Evolutionary conservation across 768 basidiomycete genomes (phyloP), one percentile per base, ranked within the genome.

Genomic region (Auricularia heimuer): DNA sequence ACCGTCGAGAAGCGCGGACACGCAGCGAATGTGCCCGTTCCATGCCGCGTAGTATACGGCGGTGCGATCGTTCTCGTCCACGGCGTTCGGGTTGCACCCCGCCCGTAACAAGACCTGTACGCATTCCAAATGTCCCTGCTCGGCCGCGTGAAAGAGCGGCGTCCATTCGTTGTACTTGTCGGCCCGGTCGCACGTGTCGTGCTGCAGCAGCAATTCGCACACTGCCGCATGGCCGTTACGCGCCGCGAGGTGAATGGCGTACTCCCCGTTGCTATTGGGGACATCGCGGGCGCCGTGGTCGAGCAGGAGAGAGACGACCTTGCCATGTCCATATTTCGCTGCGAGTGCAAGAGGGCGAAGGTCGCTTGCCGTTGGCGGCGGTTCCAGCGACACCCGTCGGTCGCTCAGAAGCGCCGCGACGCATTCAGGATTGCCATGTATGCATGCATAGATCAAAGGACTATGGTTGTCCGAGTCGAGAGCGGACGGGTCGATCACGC

Each of bases 81-180:
- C 79, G 44, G 82, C 81, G 70, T 87, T 81, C n/a, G 90, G 84
- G 62, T 88, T 83, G 67, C 87, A 84, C 4, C 92, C 89, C 4
- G 90, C 92, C 60, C 86, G 82, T 7, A 98, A 79, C 24, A 98
- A 81, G n/a, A 90, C 81, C 45, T 78, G 77, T 51, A 98, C 83
- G 71, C 91, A 96, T 6, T 79, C 79, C 18, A 81, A 75, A 68
- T 87, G 89, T 1, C 95, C 94, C 67, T 93, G 88, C 44, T 92
- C 87, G 4, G 94, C 89, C 2, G 97, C 94, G 75, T 98, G 95
- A 72, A 95, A 94, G 54, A 98, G 81, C 33, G 97, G 97, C 6
- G 95, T 98, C 94, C 96, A 98, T 73, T 97, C 93, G 72, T 96
- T 90, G 75, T 96, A 98, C 76, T 95, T 98, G 81, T 99, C 97